A percentile compares a stretch with the other conserved stretches of the same genome.
Evolutionary conservation across 73 alveolate species (phyloP).

Genomic region (Paramecium sonneborni): DNA sequence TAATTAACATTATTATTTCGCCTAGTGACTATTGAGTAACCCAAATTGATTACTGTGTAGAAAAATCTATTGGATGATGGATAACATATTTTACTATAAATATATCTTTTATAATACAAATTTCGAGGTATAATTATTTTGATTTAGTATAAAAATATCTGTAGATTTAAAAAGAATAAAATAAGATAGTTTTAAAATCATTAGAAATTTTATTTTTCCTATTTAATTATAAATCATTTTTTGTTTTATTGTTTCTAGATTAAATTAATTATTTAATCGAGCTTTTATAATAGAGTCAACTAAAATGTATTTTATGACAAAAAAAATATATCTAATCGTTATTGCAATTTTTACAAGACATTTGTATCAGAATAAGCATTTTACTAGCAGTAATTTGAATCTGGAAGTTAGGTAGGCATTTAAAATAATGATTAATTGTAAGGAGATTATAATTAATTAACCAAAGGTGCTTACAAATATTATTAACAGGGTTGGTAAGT

Average conservation of each 20-base stretch:
- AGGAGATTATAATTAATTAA: background rate
- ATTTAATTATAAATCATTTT: background rate
- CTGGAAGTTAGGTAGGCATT: background rate
- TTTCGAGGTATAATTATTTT: too few species aligned
- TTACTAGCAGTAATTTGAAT: background rate
- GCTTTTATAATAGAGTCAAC: background rate
- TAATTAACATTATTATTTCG: too few species aligned
- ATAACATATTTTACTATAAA: too few species aligned
- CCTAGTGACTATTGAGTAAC: background rate
- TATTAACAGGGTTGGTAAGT: background rate
- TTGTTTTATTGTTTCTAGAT: background rate
- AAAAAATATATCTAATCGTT: background rate
- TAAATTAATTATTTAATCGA: background rate
- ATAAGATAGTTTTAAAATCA: too few species aligned
- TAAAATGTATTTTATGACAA: background rate
- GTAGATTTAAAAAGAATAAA: too few species aligned
- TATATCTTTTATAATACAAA: background rate
- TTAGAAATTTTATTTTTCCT: too few species aligned
- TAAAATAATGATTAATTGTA: background rate
- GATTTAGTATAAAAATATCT: too few species aligned
- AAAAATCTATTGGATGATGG: background rate
- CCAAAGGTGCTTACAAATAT: background rate
- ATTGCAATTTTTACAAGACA: background rate
- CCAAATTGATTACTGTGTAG: background rate
- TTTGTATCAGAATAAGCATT: background rate